phyloP scores from a whole-genome alignment of 163 green algal species.

The Volvox carteri region DNA sequence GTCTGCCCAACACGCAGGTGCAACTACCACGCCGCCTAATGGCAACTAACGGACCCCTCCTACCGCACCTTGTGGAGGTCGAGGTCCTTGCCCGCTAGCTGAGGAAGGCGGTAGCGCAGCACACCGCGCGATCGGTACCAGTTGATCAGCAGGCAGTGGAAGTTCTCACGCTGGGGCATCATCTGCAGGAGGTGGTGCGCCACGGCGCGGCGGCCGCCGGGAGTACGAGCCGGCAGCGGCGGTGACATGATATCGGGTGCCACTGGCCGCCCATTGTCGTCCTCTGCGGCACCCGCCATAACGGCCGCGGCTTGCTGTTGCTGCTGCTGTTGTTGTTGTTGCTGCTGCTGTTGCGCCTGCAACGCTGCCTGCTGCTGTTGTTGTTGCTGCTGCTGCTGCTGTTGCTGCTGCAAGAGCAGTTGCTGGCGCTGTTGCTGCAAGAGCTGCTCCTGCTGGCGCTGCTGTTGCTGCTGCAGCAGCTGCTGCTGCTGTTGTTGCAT shows the following conservation, averaged over 20 bases:
- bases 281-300: background rate
- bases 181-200: constrained; percentile 23
- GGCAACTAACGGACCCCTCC: no score
- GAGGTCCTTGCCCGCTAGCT: constrained; percentile 8
- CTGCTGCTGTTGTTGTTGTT: constrained; percentile 50
- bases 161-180: constrained; percentile 33
- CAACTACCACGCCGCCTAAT: no score
- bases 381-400: constrained; percentile 48
- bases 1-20: no score
- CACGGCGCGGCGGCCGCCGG: constrained; percentile 32
- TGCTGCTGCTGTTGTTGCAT: constrained; percentile 49
- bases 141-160: constrained; percentile 35
- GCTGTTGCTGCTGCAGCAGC: constrained; percentile 39
- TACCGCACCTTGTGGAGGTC: constrained; percentile 54
- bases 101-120: constrained; percentile 40
- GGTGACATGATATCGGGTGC: constrained; percentile 20
- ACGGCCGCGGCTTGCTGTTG: constrained; percentile 30
- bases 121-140: constrained; percentile 45
- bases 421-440: constrained; percentile 35
- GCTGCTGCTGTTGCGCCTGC: constrained; percentile 38
- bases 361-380: constrained; percentile 41
- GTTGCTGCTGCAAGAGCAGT: constrained; percentile 28
- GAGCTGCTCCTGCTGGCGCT: constrained; percentile 41
- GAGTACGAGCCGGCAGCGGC: constrained; percentile 4
- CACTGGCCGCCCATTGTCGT: constrained; percentile 41